These are phyloP conservation scores for Thielaviopsis euricoi DNA, from an alignment of 2,329 filamentous ascomycete genomes.

Conservation along the genomic window DNA sequence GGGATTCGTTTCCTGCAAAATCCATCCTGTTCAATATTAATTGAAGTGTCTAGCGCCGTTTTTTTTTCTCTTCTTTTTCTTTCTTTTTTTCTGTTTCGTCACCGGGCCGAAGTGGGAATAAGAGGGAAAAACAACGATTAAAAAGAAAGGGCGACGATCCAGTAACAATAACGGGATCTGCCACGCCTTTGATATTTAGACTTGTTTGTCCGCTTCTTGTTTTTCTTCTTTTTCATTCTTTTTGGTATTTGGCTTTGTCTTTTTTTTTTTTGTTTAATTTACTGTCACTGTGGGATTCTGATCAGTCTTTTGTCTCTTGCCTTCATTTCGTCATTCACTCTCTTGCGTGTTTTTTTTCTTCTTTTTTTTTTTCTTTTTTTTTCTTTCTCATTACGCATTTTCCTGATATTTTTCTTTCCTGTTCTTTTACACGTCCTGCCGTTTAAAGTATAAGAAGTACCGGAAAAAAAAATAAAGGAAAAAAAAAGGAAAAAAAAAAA, in stretches of 20 bases:
- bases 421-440: not conserved
- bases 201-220: not conserved
- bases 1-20: not conserved
- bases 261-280: not conserved
- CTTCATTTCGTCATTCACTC: too few species aligned
- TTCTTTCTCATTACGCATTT: too few species aligned
- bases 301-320: too few species aligned
- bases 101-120: not conserved
- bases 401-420: too few species aligned
- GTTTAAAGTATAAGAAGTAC: too few species aligned
- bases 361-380: too few species aligned
- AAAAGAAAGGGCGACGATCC: not conserved
- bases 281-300: not conserved
- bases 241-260: too few species aligned
- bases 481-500: too few species aligned
- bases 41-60: not conserved
- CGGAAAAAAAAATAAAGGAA: too few species aligned
- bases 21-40: not conserved
- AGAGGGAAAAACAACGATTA: too few species aligned
- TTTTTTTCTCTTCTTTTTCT: not conserved
- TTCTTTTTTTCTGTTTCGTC: not conserved
- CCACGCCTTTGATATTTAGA: not conserved
- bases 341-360: too few species aligned
- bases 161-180: not conserved
- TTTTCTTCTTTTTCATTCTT: not conserved